phyloP scores from a whole-genome alignment of 2,329 filamentous ascomycete genomes.

The Seiridium cupressi region DNA sequence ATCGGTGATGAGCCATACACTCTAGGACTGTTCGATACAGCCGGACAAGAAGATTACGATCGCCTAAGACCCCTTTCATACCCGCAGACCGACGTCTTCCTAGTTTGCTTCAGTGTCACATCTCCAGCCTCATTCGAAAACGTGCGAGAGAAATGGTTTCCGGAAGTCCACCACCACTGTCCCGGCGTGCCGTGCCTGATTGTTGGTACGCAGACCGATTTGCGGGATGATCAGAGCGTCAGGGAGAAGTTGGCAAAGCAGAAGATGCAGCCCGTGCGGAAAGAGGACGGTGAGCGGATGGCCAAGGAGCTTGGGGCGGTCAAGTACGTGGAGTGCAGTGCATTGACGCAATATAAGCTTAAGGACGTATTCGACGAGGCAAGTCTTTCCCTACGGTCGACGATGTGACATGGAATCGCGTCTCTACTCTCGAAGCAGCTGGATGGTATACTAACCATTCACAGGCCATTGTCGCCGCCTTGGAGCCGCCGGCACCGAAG shows the following conservation, averaged over 20 bases:
- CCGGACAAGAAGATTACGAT: constrained; percentile 99
- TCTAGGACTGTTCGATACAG: constrained; percentile 95
- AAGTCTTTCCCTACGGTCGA: constrained; percentile 28
- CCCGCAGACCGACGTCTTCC: constrained; percentile 97
- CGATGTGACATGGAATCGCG: too few relatives aligned
- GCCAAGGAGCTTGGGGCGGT: constrained; percentile 96
- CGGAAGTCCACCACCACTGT: constrained; percentile 97
- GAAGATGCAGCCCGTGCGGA: constrained; percentile 90
- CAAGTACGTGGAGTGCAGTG: constrained; percentile 98
- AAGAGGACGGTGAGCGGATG: constrained; percentile 93
- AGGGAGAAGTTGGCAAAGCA: constrained; percentile 91
- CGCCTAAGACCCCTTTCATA: constrained; percentile 94
- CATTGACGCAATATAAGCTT: constrained; percentile 94
- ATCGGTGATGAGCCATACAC: constrained; percentile 99
- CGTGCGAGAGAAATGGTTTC: constrained; percentile 98
- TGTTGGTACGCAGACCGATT: constrained; percentile 95
- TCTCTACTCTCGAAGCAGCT: background rate
- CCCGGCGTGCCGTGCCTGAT: constrained; percentile 97
- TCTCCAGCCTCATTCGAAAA: constrained; percentile 98
- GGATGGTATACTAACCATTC: constrained; percentile 7
- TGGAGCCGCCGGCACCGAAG: constrained; percentile 84
- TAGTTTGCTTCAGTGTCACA: constrained; percentile 98
- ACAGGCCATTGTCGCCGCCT: constrained; percentile 90
- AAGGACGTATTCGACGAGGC: constrained; percentile 99
- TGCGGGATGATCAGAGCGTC: constrained; percentile 84